Evolutionary conservation across 1,284 basidiomycete species (phyloP).

Genomic region (Violaceomyces palustris): DNA sequence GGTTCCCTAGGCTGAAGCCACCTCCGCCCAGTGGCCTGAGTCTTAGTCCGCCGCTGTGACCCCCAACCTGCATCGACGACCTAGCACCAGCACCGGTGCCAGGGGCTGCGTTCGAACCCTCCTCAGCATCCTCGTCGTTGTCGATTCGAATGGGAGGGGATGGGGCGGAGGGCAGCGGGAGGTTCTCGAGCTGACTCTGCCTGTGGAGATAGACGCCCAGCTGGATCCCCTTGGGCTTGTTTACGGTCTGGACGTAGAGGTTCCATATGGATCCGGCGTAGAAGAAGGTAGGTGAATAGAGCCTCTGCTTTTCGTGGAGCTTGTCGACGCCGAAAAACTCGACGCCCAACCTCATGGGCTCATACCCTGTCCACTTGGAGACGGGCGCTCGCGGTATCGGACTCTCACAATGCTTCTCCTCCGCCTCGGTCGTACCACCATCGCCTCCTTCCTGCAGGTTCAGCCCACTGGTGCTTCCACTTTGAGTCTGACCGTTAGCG

Average conservation of each 20-base stretch:
- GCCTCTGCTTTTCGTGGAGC: slow-evolving; percentile 70
- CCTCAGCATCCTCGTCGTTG: too few relatives aligned
- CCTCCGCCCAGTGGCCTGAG: too few relatives aligned
- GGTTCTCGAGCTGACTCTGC: slow-evolving; percentile 67
- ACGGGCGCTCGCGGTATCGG: too few relatives aligned
- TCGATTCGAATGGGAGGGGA: too few relatives aligned
- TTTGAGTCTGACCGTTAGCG: too few relatives aligned
- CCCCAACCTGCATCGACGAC: too few relatives aligned
- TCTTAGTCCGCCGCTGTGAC: too few relatives aligned
- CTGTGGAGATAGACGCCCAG: slow-evolving; percentile 85
- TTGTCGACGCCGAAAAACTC: slow-evolving; percentile 84
- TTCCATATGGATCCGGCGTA: slow-evolving; percentile 68
- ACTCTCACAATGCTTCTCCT: slow-evolving; percentile 22
- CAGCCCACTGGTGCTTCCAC: too few relatives aligned
- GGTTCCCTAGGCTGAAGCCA: too few relatives aligned
- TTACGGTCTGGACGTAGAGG: slow-evolving; percentile 78
- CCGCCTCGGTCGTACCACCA: background rate
- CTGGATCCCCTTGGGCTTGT: slow-evolving; percentile 68
- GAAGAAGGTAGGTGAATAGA: slow-evolving; percentile 57
- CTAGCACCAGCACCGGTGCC: too few relatives aligned
- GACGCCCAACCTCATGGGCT: slow-evolving; percentile 61
- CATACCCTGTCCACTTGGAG: slow-evolving; percentile 31
- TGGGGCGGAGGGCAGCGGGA: slow-evolving; percentile 55
- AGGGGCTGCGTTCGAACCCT: too few relatives aligned
- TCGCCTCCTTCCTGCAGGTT: too few relatives aligned